These are phyloP conservation scores for Immersiella caudata DNA, from an alignment of 495 filamentous ascomycete genomes.

Conservation along the genomic window DNA sequence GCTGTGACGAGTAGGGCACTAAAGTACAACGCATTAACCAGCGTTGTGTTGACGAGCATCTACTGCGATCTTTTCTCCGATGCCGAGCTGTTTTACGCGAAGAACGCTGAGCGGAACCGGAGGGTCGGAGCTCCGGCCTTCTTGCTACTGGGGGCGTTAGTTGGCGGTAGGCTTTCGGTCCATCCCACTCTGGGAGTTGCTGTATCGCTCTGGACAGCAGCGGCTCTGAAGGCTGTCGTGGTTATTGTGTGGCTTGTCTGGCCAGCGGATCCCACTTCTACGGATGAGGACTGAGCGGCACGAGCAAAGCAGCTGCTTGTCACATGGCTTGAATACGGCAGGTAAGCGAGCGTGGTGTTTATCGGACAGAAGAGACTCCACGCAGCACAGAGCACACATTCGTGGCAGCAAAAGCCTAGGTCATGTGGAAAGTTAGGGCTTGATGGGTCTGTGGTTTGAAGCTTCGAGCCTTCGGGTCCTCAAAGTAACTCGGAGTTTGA, in stretches of 20 bases:
- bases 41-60: slow-evolving; percentile 71
- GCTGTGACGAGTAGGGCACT: slow-evolving; percentile 69
- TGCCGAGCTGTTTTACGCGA: slow-evolving; percentile 53
- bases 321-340: too few relatives aligned
- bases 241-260: slow-evolving; percentile 61
- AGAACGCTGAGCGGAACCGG: slow-evolving; percentile 62
- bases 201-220: slow-evolving; percentile 66
- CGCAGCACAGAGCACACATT: too few relatives aligned
- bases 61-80: slow-evolving; percentile 74
- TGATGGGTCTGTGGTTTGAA: too few relatives aligned
- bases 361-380: too few relatives aligned
- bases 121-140: slow-evolving; percentile 59
- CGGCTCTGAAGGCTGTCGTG: slow-evolving; percentile 55
- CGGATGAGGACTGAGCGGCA: slow-evolving; percentile 15
- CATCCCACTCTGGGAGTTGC: slow-evolving; percentile 59
- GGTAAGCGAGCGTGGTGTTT: too few relatives aligned
- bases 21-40: slow-evolving; percentile 62
- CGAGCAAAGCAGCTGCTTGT: too few relatives aligned
- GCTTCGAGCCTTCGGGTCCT: too few relatives aligned
- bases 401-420: too few relatives aligned
- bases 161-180: slow-evolving; percentile 59
- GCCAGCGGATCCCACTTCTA: slow-evolving; percentile 38
- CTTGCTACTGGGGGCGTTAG: slow-evolving; percentile 61
- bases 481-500: too few relatives aligned
- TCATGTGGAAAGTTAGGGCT: too few relatives aligned